A percentile compares a stretch with the other conserved stretches of the same genome.
These are phyloP conservation scores for Litsea cubeba DNA, from an alignment of 164 flowering plant genomes.

Conservation along the genomic window DNA sequence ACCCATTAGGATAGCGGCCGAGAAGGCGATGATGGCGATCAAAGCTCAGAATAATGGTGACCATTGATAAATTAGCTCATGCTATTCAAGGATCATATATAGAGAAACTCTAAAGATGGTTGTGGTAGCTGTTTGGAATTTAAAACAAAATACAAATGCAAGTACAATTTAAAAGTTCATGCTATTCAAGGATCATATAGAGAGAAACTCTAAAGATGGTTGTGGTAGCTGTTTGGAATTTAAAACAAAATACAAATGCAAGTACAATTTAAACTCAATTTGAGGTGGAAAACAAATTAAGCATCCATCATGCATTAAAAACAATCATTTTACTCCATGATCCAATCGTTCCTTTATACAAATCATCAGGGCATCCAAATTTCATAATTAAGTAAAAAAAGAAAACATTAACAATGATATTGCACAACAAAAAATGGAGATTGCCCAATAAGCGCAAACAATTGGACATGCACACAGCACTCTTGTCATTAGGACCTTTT, in stretches of 20 bases:
- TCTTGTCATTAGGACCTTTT: background rate
- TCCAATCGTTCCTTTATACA: background rate
- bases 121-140: too few relatives aligned
- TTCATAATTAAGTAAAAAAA: background rate
- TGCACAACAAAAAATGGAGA: background rate
- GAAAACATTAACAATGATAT: background rate
- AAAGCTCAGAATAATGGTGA: too few relatives aligned
- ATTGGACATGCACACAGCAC: background rate
- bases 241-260: too few relatives aligned
- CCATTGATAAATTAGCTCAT: too few relatives aligned
- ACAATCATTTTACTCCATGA: background rate
- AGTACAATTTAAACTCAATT: background rate
- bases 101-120: too few relatives aligned
- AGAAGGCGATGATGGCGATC: slow-evolving; percentile 52
- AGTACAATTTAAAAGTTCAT: too few relatives aligned
- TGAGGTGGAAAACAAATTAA: background rate
- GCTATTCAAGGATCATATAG: slow-evolving; percentile 36
- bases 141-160: too few relatives aligned
- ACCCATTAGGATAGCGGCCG: slow-evolving; percentile 50
- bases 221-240: too few relatives aligned
- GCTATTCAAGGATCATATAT: too few relatives aligned
- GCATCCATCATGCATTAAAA: background rate
- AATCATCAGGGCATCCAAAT: background rate
- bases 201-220: slow-evolving; percentile 14
- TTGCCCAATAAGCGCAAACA: background rate